Evolutionary conservation across 805 yeast species (phyloP), one percentile per base, ranked within the genome.

Genomic region (Sugiyamaella qingdaonensis): DNA sequence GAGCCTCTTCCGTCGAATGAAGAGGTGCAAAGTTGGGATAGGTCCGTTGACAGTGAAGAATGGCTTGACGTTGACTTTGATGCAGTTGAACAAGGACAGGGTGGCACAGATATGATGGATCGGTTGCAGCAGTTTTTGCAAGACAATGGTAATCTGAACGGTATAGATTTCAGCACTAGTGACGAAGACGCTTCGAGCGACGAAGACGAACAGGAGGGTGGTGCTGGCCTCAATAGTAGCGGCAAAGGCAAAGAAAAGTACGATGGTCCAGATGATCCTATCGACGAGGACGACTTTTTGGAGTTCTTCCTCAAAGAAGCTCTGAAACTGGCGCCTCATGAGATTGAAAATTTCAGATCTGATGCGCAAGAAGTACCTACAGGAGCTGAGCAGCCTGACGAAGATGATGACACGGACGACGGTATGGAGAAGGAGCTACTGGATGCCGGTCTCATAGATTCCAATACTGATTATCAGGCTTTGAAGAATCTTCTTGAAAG

Each of bases 271-370:
- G 59, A 45, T 9, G 59, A 52, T 10, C 63, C 73, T 14, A 78
- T 83, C 8, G 81, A 80, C 60, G 87, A 82, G 58, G 88, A 84
- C 62, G 88, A 84, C 60, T 84, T 84, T 61, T 80, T 84, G 59
- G 89, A 84, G 62, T 83, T 73, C 59, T 81, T 82, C 62, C 68
- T 80, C 10, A 74, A 75, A 52, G 78, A 81, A 31, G 87, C 82
- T 0, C 59, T 83, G 24, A 73, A 79, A 19, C 51, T 82, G 55
- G 63, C 72, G 0, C 73, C 75, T 16, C 39, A 53, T 16, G 27
- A 42, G 16, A 33, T 39, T 21, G 54, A 52, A 18, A 29, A 49
- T 11, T 29, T 37, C 41, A 19, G 47, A 21, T 24, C 47, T n/a
- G 45, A 37, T 21, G 16, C 3, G 5, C 24, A 4, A 3, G 49